phyloP scores from a whole-genome alignment of 257 asterid species.

The Eustoma russellianum region DNA sequence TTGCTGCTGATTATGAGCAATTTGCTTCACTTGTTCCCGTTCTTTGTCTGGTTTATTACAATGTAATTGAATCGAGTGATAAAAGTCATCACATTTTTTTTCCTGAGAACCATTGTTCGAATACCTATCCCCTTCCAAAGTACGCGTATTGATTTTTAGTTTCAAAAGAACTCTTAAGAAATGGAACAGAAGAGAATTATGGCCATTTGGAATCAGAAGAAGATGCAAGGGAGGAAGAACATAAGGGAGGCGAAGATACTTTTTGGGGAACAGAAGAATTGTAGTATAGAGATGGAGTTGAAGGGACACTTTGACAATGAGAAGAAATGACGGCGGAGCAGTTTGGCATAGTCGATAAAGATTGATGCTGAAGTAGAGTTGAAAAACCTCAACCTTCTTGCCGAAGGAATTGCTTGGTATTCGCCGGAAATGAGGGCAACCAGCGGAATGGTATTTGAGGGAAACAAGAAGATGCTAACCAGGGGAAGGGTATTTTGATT shows the following conservation, averaged over 20 bases:
- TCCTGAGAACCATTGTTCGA: no score
- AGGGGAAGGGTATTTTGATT: no score
- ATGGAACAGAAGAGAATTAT: constrained; percentile 2
- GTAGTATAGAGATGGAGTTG: constrained; percentile 12
- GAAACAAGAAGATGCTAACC: neutral
- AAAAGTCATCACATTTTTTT: no score
- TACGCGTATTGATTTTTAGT: no score
- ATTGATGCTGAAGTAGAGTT: neutral
- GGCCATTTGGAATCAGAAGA: constrained; percentile 1
- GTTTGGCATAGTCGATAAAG: constrained; percentile 14
- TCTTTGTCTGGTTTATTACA: no score
- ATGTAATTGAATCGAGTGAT: no score
- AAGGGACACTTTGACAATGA: constrained; percentile 2
- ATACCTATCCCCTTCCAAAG: no score
- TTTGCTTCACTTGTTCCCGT: no score
- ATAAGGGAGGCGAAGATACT: constrained; percentile 1
- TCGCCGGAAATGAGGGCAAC: neutral
- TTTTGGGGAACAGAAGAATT: neutral
- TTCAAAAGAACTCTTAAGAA: no score
- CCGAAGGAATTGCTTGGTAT: neutral
- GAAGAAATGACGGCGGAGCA: constrained; percentile 10
- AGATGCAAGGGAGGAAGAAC: constrained; percentile 2
- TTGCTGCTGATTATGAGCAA: no score
- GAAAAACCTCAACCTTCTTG: neutral
- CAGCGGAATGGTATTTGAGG: neutral